Base-by-base conservation (phyloP, 441 rosid genomes). In the Adansonia grandidieri region DNA sequence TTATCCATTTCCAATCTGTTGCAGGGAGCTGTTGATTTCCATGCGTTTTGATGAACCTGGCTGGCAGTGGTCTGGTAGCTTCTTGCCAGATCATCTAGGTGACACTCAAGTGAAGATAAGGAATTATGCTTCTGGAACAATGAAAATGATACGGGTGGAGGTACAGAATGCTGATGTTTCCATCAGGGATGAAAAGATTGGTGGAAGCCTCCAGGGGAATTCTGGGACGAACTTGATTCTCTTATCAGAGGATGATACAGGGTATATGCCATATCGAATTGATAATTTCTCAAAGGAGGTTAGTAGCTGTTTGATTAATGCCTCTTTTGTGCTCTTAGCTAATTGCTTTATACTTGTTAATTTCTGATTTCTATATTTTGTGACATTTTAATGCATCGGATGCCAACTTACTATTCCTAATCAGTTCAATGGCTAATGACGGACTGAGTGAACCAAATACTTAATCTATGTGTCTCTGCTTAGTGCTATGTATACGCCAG, bases 281-380 rank as follows among this genome's bases (percentile, higher is more conserved):
- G 99, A 94, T 85, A 96, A 96, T 90, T 94, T 96, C 91, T 91
- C 98, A 0, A 96, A 89, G 85, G 99, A 96, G 99, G 99, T 96
- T 80, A n/a, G 91, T 87, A 80, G 61, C 81, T 40, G 67, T 71
- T 86, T 67, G 70, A 77, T 87, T 78, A 47, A 44, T 60, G 32
- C 20, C 11, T 67, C 65, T 44, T 44, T 42, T 69, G n/a, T 57
- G 20, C 56, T 28, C 9, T 11, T 69, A 58, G 50, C 45, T 15
- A 57, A 3, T 56, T 61, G 73, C 54, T 77, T 61, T 40, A 19
- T 22, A 24, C 9, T 20, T n/a, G 22, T 44, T 74, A n/a, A 28
- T 64, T 50, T 63, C 32, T 51, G 10, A 15, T 57, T 66, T 32
- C 53, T 20, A 24, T 53, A 71, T 71, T 51, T 28, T 50, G 32